Conservation (phyloP, 202 grass and related monocot species). For the Alloteropsis angusta region DNA sequence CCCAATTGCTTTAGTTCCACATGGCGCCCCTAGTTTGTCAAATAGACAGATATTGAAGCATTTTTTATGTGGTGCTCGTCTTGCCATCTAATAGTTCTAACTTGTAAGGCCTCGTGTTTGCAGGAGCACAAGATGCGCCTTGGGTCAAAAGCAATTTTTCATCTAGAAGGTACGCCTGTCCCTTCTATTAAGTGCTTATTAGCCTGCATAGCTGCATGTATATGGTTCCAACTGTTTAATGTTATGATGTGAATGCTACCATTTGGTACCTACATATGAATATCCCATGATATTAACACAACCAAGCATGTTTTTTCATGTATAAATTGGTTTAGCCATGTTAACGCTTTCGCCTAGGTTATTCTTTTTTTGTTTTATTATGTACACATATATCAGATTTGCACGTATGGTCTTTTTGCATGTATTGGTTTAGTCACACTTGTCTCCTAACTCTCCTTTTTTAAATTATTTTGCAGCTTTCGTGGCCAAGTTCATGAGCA, state of each 20-base stretch:
- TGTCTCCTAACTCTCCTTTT: neutral
- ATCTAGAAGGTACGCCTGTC: constrained; percentile 70
- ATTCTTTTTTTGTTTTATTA: neutral
- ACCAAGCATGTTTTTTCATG: neutral
- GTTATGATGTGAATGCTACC: neutral
- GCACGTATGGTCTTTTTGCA: neutral
- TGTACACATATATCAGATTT: neutral
- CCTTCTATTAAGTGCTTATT: neutral
- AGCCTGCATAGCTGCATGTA: neutral
- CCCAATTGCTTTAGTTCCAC: neutral
- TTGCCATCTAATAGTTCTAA: neutral
- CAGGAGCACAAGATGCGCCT: constrained; percentile 99
- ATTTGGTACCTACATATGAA: neutral
- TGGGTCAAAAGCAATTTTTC: constrained; percentile 88
- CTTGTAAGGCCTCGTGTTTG: constrained; percentile 11
- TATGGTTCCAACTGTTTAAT: neutral
- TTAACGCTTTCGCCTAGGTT: neutral
- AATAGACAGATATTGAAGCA: neutral
- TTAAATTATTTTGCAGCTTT: constrained; percentile 50
- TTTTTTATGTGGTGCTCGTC: neutral
- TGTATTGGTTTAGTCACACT: neutral
- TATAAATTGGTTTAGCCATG: neutral
- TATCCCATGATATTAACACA: neutral
- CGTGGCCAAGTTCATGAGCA: constrained; percentile 99
- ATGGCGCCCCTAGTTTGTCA: neutral